Evolutionary conservation across 78 protist genomes (phyloP).

Genomic region (Guillardia theta): DNA sequence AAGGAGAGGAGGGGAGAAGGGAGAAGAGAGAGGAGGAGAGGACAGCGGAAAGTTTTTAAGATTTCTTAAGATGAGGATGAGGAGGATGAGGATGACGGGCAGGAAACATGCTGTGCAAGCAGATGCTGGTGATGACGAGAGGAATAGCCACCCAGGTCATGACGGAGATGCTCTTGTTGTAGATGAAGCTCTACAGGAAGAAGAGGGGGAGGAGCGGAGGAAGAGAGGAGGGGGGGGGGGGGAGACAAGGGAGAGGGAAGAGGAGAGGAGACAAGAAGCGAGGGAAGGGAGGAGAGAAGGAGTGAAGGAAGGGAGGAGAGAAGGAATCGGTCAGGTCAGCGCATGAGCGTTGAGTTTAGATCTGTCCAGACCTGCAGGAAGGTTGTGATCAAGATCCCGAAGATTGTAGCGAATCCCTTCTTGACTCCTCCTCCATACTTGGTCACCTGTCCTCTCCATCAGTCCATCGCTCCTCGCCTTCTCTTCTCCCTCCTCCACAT

Average conservation of each 20-base stretch:
- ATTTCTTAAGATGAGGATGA: no score
- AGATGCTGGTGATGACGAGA: neutral
- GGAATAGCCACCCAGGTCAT: neutral
- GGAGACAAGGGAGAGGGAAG: neutral
- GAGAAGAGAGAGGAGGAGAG: no score
- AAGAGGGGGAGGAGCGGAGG: neutral
- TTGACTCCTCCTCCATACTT: constrained; percentile 17
- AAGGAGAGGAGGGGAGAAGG: no score
- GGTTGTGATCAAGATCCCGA: neutral
- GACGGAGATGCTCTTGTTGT: neutral
- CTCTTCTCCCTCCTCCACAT: no score
- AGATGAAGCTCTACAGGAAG: neutral
- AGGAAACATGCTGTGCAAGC: neutral
- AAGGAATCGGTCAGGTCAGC: neutral
- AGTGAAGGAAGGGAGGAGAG: neutral
- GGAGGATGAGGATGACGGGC: no score
- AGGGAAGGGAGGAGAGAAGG: neutral
- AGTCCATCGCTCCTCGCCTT: no score
- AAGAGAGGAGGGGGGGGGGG: neutral
- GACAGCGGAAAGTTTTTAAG: no score
- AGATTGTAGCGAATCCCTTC: neutral
- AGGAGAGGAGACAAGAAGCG: neutral
- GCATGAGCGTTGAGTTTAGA: no score
- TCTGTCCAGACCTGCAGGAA: neutral
- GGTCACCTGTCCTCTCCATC: no score